Evolutionary conservation across 2,329 filamentous ascomycete genomes (phyloP), one percentile per base, ranked within the genome.

Genomic region (Paracorniculantispora psalliotae): DNA sequence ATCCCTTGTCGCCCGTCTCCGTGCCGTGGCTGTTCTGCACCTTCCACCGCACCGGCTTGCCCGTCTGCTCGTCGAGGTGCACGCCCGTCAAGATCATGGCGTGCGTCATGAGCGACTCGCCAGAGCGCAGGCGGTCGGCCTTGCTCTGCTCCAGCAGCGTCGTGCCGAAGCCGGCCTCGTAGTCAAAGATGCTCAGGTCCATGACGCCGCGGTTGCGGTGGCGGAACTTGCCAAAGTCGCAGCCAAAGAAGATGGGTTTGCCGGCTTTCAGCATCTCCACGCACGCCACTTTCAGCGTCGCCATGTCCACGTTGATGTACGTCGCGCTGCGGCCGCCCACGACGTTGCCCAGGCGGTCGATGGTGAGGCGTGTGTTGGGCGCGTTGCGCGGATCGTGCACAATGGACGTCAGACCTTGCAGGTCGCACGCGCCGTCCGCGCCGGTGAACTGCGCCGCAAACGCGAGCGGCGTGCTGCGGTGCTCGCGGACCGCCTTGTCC

Each of bases 61-160:
- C 84, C 3, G 63, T 67, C 53, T 82, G 73, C 21, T 77, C 73
- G 59, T 86, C 84, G 1, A 92, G 73, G 68, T 93, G 89, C 49
- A 92, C 90, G 1, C 82, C 90, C 1, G 89, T 92, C 59, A 93
- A 72, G 0, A 92, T 88, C 90, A 93, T 92, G 1, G 90, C 90
- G 67, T 93, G 90, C 1, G 90, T 93, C 89, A 93, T 92, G 35
- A 83, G 80, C 49, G 81, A 85, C 73, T 92, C 90, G 9, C 87
- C 84, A 0, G 85, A 86, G 65, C 82, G 77, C 46, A 93, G 75
- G 3, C 89, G 76, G 63, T 89, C 81, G 0, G 86, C 86, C 72
- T 93, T 93, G 64, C 78, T 82, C 79, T 92, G 78, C 21, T 81
- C 83, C 4, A 91, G 78, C 19, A 92, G 77, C 49, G 78, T 79